Evolutionary conservation across 2,329 filamentous ascomycete species (phyloP).

Genomic region (Aspergillus neoniger): DNA sequence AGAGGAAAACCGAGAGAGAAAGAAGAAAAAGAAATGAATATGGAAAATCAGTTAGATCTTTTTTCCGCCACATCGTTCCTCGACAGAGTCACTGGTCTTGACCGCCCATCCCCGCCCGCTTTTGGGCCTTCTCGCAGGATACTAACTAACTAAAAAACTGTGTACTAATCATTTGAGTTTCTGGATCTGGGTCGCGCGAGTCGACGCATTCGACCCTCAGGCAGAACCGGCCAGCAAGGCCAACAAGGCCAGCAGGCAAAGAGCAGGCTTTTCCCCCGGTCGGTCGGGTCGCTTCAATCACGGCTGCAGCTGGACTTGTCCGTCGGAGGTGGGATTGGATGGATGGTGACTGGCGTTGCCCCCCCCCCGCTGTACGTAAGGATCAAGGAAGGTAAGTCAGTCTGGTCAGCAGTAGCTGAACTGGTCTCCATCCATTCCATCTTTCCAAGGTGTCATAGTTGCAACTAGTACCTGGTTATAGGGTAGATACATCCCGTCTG

Average conservation of each 20-base stretch:
- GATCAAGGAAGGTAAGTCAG: slow-evolving; percentile 1
- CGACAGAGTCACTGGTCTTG: background rate
- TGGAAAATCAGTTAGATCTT: slow-evolving; percentile 3
- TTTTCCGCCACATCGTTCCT: slow-evolving; percentile 19
- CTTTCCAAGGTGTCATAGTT: background rate
- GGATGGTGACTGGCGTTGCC: background rate
- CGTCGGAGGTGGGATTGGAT: background rate
- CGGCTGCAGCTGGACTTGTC: slow-evolving; percentile 17
- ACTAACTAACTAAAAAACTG: too few relatives aligned
- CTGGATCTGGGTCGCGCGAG: slow-evolving; percentile 3
- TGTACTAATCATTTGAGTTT: background rate
- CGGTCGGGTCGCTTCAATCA: slow-evolving; percentile 8
- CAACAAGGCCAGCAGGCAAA: too few relatives aligned
- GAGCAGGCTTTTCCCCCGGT: background rate
- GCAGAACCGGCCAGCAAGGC: background rate
- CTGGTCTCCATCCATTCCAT: background rate
- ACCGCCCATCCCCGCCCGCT: slow-evolving; percentile 15
- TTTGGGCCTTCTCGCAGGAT: slow-evolving; percentile 25
- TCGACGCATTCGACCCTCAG: slow-evolving; percentile 1
- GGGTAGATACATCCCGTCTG: slow-evolving; percentile 3
- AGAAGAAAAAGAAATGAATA: slow-evolving; percentile 5
- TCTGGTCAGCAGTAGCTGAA: background rate
- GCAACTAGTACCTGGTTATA: slow-evolving; percentile 3
- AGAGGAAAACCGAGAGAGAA: background rate
- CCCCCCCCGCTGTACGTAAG: background rate